phyloP scores from a whole-genome alignment of 2,329 filamentous ascomycete genomes.

The Colletotrichum orchidophilum region DNA sequence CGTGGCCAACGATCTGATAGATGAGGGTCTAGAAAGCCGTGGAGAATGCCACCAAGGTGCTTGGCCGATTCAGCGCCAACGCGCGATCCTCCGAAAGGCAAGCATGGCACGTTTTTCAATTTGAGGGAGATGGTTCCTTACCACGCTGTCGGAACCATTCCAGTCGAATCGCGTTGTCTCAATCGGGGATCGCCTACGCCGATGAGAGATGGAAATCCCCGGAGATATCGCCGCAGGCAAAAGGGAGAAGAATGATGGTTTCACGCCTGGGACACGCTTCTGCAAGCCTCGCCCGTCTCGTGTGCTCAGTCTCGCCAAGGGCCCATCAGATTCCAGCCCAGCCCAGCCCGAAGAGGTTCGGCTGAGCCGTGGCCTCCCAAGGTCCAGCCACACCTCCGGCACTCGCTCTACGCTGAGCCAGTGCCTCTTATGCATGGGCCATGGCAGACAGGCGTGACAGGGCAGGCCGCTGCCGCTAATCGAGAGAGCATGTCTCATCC shows the following conservation, averaged over 20 bases:
- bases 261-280: background rate
- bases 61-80: background rate
- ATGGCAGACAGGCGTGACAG: background rate
- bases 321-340: slow-evolving; percentile 9
- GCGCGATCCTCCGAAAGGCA: background rate
- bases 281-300: slow-evolving; percentile 15
- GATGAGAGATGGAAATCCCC: slow-evolving; percentile 1
- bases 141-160: slow-evolving; percentile 22
- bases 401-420: background rate
- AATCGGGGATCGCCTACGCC: slow-evolving; percentile 7
- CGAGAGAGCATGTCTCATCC: slow-evolving; percentile 18
- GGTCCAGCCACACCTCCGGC: slow-evolving; percentile 16
- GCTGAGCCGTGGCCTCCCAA: slow-evolving; percentile 8
- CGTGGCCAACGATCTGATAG: background rate
- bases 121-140: slow-evolving; percentile 2
- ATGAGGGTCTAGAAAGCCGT: background rate
- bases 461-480: background rate
- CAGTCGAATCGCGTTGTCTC: background rate
- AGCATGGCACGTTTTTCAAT: slow-evolving; percentile 5
- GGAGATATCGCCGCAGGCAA: background rate
- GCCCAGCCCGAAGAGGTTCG: slow-evolving; percentile 1
- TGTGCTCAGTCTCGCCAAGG: slow-evolving; percentile 6
- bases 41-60: background rate
- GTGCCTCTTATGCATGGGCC: background rate
- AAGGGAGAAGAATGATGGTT: background rate